Base-by-base conservation (phyloP, 352 stramenopile genomes). In the Phytopythium cucurbitacearum region DNA sequence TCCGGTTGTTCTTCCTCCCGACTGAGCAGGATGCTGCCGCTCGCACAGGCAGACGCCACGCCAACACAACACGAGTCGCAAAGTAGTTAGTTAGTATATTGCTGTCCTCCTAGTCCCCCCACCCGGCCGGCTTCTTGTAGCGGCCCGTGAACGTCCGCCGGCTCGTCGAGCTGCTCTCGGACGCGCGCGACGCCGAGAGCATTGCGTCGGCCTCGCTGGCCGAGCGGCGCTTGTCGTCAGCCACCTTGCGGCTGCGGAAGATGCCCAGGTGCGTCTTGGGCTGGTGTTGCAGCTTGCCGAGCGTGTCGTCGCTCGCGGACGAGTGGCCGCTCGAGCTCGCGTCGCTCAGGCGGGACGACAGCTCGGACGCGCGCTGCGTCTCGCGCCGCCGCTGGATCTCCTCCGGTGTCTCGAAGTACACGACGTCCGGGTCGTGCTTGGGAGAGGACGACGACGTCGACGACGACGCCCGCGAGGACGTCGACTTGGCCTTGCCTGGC, bases 41-140 rank as follows among this genome's bases (percentile, higher is more conserved):
- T 28, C 21, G 21, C 21, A 28, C 21, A 28, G 21, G 2, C 21
- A 28, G 21, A 28, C 21, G 21, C 21, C 21, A 28, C 21, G 21
- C 21, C 21, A 28, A 28, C 21, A 28, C 21, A 28, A 28, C 21
- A 28, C 21, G 21, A 28, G 21, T 28, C 21, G 21, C 21, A 28
- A 28, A 28, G 21, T 28, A 28, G 21, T 28, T 28, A 28, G 36
- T 11, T 12, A 6, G n/a, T 40, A 12, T 44, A 44, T 46, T 15
- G 33, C 7, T 35, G 32, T 45, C 40, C 47, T 44, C 50, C 77
- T 68, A 91, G 41, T 89, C 76, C 32, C 62, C 76, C 81, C 81
- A 91, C n/a, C 73, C 77, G 56, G 64, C 53, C 10, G 81, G 81
- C 69, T 91, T 91, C 76, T 91, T 91, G 48, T 53, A 35, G 40